phyloP scores from a whole-genome alignment of 106 monocot species.

The Dendrobium huoshanense region DNA sequence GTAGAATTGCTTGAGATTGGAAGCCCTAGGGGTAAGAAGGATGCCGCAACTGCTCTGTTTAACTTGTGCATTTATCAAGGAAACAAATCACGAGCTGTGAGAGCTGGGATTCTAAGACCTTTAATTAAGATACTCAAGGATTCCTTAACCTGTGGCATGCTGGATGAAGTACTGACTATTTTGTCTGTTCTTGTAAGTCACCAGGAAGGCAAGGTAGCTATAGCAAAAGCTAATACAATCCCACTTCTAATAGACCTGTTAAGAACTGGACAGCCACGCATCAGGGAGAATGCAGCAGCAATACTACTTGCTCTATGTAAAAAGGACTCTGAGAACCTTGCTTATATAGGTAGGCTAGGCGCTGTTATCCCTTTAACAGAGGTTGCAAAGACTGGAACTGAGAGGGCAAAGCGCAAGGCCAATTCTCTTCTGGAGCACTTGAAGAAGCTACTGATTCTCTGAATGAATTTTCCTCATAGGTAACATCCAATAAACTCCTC shows the following conservation, averaged over 20 bases:
- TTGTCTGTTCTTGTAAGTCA: conserved; percentile 68
- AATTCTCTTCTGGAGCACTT: conserved; percentile 65
- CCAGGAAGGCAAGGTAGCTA: conserved; percentile 54
- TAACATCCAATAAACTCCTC: background rate
- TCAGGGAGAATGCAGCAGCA: conserved; percentile 82
- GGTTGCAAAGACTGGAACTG: conserved; percentile 62
- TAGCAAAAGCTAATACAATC: conserved; percentile 48
- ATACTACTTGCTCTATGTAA: conserved; percentile 74
- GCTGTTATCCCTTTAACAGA: conserved; percentile 56
- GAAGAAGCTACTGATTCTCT: conserved; percentile 34
- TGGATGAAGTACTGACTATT: conserved; percentile 78
- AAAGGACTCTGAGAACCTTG: conserved; percentile 66
- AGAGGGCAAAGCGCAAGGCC: conserved; percentile 78
- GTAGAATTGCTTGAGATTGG: conserved; percentile 74
- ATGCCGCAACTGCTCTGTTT: conserved; percentile 93
- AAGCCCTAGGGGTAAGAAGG: conserved; percentile 68
- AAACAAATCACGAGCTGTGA: conserved; percentile 64
- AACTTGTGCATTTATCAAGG: conserved; percentile 87
- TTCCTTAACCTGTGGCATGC: conserved; percentile 35
- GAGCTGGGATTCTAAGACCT: conserved; percentile 62
- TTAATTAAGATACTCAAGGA: conserved; percentile 55
- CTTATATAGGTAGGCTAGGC: conserved; percentile 51
- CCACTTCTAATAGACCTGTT: conserved; percentile 63
- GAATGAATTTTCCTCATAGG: background rate
- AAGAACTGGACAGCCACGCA: conserved; percentile 53